Base-by-base conservation (phyloP, 2,329 filamentous ascomycete species). In the Talaromyces sp. region DNA sequence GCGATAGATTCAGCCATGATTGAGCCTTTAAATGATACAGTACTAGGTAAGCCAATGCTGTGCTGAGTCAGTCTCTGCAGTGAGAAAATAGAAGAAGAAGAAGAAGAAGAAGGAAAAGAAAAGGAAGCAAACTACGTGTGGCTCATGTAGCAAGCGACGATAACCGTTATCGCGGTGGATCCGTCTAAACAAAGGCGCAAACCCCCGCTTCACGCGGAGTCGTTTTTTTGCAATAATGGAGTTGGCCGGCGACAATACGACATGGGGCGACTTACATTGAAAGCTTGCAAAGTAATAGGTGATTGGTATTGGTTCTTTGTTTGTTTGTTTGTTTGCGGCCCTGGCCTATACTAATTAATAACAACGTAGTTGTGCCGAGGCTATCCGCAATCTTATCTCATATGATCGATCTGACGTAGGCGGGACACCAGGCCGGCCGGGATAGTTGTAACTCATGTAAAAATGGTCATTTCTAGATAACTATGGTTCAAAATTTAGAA, bases 21-120 rank as follows among this genome's bases (percentile, higher is more conserved):
- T 72, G 78, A 47, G 1, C 5, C 4, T 10, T 53, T 28, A 9
- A 30, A 16, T n/a, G 50, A 53, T 28, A 40, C 14, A 30, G 50
- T 31, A 16, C 28, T 53, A n/a, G 27, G 27, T 9, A 16, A 18
- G 18, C 44, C 12, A n/a, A 10, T 6, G 50, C 14, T 30, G 28
- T 12, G 12, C 14, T 30, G 28, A 12, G 12, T 28, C 30, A 30
- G 27, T 18, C 12, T 53, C 28, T 2, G 14, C 12, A 10, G 18
- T 47, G 16, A n/a, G 10, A 16, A 7, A 47, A n/a, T 23, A 47
- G 18, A 28, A 9, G 14, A 16, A 33, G 14, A 53, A 6, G 6
- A 31, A 3, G 31, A n/a, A 16, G 27, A 33, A 53, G 18, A 2
- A 30, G 18, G 12, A 52, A 16, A 31, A 16, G 6, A n/a, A 53